Base-by-base conservation (phyloP, 495 filamentous ascomycete genomes). In the Clavariopsis aquatica region DNA sequence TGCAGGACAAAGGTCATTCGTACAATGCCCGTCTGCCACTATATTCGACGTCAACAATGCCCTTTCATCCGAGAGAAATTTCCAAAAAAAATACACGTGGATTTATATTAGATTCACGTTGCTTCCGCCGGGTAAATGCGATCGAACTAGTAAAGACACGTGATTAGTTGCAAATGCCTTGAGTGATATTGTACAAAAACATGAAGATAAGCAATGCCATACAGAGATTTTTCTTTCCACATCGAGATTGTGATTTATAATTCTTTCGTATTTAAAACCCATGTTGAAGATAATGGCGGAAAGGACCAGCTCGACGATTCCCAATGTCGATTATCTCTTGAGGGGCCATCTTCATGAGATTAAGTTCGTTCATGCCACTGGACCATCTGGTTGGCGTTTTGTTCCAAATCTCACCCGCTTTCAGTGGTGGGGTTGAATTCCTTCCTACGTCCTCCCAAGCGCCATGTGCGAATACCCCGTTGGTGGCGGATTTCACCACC, bases 121-220 rank as follows among this genome's bases (percentile, higher is more conserved):
- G 29, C 58, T 41, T 41, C 58, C 58, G 49, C 47, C 49, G 58
- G 58, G 20, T 61, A 61, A 61, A 61, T 61, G 31, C 7, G 47
- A 58, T 17, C 9, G 10, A 17, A 5, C 23, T 6, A n/a, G 38
- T 28, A 19, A 9, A 2, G 8, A 24, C 53, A 57, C 53, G 53
- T 57, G 53, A 57, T 43, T 19, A 28, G n/a, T 8, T 31, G 17
- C 26, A 29, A 15, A 15, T 54, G 13, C 10, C 10, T 13, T 9
- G 7, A 24, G 12, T 8, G 7, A 17, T 3, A 4, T 24, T 20
- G 12, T 17, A n/a, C 12, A 15, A 52, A 26, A 8, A 7, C 7
- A 17, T 24, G 49, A 52, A 29, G 5, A n/a, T n/a, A 12, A 15
- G 4, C n/a, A 28, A 9, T 29, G 31, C 6, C 52, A 56, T 28